Conservation (phyloP, 768 basidiomycete species). For the Udeniomyces megalosporus region DNA sequence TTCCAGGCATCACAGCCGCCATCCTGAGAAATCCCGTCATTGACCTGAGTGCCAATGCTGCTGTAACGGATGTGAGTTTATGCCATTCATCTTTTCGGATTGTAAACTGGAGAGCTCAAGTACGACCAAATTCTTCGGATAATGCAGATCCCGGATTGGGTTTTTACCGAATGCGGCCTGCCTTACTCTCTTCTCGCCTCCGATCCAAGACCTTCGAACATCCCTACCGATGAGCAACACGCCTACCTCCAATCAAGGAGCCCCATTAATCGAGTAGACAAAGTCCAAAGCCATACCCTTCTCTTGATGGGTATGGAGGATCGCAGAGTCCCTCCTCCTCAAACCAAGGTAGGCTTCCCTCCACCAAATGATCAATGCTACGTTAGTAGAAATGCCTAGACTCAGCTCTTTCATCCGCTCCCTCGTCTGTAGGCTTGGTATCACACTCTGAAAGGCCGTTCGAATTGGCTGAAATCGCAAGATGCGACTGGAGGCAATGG, state of each 20-base stretch:
- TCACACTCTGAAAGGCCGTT: conserved; percentile 42
- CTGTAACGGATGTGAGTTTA: conserved; percentile 38
- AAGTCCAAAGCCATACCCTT: conserved; percentile 41
- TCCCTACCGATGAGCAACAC: conserved; percentile 38
- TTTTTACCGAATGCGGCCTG: conserved; percentile 33
- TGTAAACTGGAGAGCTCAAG: no score
- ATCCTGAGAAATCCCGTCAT: conserved; percentile 56
- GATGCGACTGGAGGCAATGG: neutral
- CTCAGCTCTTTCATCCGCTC: neutral
- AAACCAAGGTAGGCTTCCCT: conserved; percentile 22
- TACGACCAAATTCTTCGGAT: neutral
- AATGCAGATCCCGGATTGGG: neutral
- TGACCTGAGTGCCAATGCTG: conserved; percentile 39
- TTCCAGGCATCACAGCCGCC: conserved; percentile 48
- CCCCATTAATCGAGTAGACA: conserved; percentile 42
- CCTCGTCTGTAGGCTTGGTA: conserved; percentile 37
- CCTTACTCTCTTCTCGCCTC: conserved; percentile 26
- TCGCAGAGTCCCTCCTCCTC: conserved; percentile 45
- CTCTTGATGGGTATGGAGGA: conserved; percentile 48
- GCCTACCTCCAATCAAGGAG: conserved; percentile 37
- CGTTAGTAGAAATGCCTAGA: no score
- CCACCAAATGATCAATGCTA: no score
- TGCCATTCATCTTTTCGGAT: neutral
- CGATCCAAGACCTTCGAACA: conserved; percentile 17
- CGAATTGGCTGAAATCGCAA: neutral